Evolutionary conservation across 2,329 filamentous ascomycete genomes (phyloP), one percentile per base, ranked within the genome.

Genomic region (Sphaerulina vaccinii): DNA sequence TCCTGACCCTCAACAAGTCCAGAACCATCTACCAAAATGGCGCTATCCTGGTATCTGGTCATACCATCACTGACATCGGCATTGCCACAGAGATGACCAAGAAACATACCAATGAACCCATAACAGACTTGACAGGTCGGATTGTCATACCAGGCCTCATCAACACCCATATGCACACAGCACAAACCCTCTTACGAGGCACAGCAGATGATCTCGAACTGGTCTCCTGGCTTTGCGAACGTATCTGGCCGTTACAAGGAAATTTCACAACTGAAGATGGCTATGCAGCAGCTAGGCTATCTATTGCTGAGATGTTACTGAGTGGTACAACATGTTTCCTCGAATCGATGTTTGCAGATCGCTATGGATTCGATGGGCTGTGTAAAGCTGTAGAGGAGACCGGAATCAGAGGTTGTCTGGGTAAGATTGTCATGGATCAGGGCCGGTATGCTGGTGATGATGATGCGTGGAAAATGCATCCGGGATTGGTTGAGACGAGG

Each of bases 261-360:
- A 71, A 71, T 39, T 76, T 75, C 58, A 73, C 70, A 1, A 62
- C 65, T 2, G 70, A 71, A 27, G 76, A 79, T 62, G 77, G 76
- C 15, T 78, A 78, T 59, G 70, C 73, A 3, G 76, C 76, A 4
- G 75, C 73, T 1, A 63, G 72, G 5, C 63, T 79, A 33, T 77
- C 71, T 16, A 77, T 79, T 33, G 75, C 73, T 0, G 76, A 79
- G 63, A 77, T 79, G 75, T 64, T 79, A 27, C 71, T 72, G 60
- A 72, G 69, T 3, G 76, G 76, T 0, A 79, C 76, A 3, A 79
- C 76, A 2, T 77, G 73, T 55, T 79, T 80, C 54, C 64, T 79
- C 5, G 76, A 79, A 60, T 77, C 75, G 36, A 78, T 79, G 76
- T 75, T 75, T 52, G 71, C 74, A 5, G 69, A 76, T 58, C 69